Evolutionary conservation across 1,139 yeast species (phyloP).

Genomic region (Tardiomyces blankii): DNA sequence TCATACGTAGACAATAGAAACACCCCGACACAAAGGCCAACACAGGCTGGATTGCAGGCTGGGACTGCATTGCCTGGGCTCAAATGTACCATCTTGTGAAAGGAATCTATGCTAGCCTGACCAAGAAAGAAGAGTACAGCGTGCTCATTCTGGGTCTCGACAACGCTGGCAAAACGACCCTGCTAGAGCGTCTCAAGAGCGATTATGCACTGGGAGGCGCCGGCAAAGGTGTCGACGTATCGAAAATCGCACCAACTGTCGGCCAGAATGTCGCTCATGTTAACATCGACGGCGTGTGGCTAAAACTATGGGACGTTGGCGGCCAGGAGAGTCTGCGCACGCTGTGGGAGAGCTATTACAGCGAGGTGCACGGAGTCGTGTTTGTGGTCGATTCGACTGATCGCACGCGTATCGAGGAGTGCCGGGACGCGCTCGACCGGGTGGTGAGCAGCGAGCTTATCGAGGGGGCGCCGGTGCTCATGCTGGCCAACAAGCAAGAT

Average conservation of each 20-base stretch:
- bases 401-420: slow-evolving; percentile 69
- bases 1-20: too few relatives aligned
- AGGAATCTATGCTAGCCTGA: slow-evolving; percentile 46
- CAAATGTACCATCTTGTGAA: slow-evolving; percentile 56
- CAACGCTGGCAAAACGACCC: slow-evolving; percentile 92
- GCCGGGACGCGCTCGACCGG: slow-evolving; percentile 46
- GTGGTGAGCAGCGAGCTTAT: slow-evolving; percentile 43
- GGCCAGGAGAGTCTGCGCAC: slow-evolving; percentile 77
- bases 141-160: slow-evolving; percentile 82
- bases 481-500: slow-evolving; percentile 96
- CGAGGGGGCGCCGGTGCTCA: slow-evolving; percentile 76
- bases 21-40: too few relatives aligned
- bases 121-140: slow-evolving; percentile 54
- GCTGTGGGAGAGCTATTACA: slow-evolving; percentile 82
- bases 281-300: slow-evolving; percentile 39
- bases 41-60: too few relatives aligned
- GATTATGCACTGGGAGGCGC: slow-evolving; percentile 27
- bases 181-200: slow-evolving; percentile 51
- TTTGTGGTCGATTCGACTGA: slow-evolving; percentile 91
- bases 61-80: too few relatives aligned
- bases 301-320: slow-evolving; percentile 94
- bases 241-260: slow-evolving; percentile 52
- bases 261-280: slow-evolving; percentile 64
- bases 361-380: slow-evolving; percentile 81
- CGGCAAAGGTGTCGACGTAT: slow-evolving; percentile 22